phyloP scores from a whole-genome alignment of 164 flowering plant species.

The Stephania japonica region DNA sequence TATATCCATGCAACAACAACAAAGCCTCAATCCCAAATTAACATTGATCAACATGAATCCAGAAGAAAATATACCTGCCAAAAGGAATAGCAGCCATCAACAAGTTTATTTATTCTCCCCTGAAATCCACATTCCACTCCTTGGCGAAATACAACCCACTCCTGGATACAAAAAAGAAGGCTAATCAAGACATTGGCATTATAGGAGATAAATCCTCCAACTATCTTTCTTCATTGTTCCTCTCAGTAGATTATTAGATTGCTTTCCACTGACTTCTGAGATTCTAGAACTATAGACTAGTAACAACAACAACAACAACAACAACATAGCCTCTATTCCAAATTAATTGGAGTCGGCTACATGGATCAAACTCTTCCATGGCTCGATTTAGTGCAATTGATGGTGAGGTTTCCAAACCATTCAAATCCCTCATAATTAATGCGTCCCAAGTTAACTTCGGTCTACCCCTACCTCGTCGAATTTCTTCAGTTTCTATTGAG shows the following conservation, averaged over 20 bases:
- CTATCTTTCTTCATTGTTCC: not conserved
- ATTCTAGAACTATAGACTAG: not conserved
- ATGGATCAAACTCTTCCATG: too few species aligned
- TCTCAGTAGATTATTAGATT: not conserved
- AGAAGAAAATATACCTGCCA: conserved; percentile 70
- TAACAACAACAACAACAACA: too few species aligned
- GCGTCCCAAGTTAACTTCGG: too few species aligned
- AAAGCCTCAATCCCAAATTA: too few species aligned
- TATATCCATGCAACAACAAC: not conserved
- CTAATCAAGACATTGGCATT: conserved; percentile 1
- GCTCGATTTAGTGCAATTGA: too few species aligned
- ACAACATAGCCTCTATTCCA: too few species aligned
- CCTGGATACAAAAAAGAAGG: conserved; percentile 32
- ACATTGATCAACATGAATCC: not conserved
- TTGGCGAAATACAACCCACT: conserved; percentile 90
- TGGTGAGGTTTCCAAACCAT: too few species aligned
- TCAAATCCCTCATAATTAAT: too few species aligned
- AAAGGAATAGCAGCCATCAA: conserved; percentile 98
- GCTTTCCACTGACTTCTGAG: not conserved
- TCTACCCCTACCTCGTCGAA: too few species aligned
- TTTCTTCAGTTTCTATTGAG: too few species aligned
- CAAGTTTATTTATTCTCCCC: conserved; percentile 90
- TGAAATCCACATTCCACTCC: conserved; percentile 91
- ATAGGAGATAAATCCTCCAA: not conserved
- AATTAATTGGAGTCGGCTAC: too few species aligned